These are phyloP conservation scores for Tremella fuciformis DNA, from an alignment of 768 basidiomycete species.

Conservation along the genomic window DNA sequence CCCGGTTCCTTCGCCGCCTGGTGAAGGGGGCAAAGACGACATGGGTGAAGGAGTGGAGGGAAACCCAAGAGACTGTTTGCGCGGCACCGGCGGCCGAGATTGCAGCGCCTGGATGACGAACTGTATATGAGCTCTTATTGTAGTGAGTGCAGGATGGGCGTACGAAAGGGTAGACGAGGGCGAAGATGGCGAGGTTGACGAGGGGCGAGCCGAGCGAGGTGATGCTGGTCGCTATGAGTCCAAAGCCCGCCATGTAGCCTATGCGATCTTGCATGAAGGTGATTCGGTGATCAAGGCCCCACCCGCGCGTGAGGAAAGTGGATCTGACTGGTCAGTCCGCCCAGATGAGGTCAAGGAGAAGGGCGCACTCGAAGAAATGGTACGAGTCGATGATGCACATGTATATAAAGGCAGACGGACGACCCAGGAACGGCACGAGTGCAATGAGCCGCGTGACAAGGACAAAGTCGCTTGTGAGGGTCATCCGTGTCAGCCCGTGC, in stretches of 20 bases:
- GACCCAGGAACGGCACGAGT: constrained; percentile 37
- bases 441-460: constrained; percentile 43
- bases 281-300: constrained; percentile 30
- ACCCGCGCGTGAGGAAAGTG: constrained; percentile 30
- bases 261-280: constrained; percentile 42
- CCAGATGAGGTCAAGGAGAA: background rate
- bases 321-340: constrained; percentile 17
- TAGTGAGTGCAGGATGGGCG: constrained; percentile 8
- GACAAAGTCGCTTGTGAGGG: constrained; percentile 48
- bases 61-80: constrained; percentile 8
- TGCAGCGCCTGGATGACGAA: constrained; percentile 50
- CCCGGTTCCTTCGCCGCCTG: constrained; percentile 7
- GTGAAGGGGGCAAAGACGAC: constrained; percentile 28
- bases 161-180: constrained; percentile 48
- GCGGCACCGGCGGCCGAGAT: constrained; percentile 34
- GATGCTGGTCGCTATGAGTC: constrained; percentile 38
- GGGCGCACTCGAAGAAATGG: constrained; percentile 49
- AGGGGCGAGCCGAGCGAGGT: constrained; percentile 45
- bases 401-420: constrained; percentile 33
- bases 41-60: constrained; percentile 37
- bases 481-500: constrained; percentile 25
- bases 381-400: constrained; percentile 47
- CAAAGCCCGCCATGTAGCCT: constrained; percentile 50
- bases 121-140: constrained; percentile 11
- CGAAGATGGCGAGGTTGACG: constrained; percentile 48